These are phyloP conservation scores for Stemphylium lycopersici DNA, from an alignment of 2,329 filamentous ascomycete species.

Conservation along the genomic window DNA sequence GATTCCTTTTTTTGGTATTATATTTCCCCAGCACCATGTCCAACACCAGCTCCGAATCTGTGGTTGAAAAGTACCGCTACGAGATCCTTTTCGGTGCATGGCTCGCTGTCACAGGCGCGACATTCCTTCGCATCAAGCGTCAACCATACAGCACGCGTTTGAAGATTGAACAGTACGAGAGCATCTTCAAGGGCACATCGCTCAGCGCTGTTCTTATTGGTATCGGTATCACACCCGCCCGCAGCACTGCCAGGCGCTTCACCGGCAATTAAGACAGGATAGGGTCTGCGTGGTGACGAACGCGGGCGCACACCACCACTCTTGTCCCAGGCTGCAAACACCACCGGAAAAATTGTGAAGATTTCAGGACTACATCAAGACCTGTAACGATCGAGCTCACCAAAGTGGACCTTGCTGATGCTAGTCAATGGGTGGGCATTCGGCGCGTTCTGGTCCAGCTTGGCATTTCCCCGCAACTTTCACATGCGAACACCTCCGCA, in stretches of 20 bases:
- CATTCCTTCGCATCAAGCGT: conserved; percentile 42
- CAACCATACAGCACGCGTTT: conserved; percentile 43
- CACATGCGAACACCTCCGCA: conserved; percentile 22
- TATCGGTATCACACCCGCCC: conserved; percentile 31
- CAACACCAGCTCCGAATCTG: conserved; percentile 18
- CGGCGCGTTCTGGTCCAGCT: conserved; percentile 1
- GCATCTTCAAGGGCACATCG: conserved; percentile 46
- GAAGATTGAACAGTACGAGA: conserved; percentile 48
- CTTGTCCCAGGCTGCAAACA: background rate
- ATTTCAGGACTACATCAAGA: background rate
- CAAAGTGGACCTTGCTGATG: background rate
- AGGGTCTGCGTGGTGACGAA: no score
- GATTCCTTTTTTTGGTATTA: background rate
- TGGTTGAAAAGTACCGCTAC: conserved; percentile 38
- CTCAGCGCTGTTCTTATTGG: conserved; percentile 35
- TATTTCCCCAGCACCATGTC: conserved; percentile 20
- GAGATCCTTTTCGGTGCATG: conserved; percentile 36
- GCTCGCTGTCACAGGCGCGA: conserved; percentile 38
- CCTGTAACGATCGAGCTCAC: background rate
- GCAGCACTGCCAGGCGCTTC: conserved; percentile 25
- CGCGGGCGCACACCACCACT: no score
- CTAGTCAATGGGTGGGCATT: background rate
- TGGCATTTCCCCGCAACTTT: conserved; percentile 23
- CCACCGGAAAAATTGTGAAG: background rate
- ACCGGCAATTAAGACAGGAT: conserved; percentile 11